Conservation (phyloP, 192 early-diverging fungal genomes). For the Backusella morwellensis region DNA sequence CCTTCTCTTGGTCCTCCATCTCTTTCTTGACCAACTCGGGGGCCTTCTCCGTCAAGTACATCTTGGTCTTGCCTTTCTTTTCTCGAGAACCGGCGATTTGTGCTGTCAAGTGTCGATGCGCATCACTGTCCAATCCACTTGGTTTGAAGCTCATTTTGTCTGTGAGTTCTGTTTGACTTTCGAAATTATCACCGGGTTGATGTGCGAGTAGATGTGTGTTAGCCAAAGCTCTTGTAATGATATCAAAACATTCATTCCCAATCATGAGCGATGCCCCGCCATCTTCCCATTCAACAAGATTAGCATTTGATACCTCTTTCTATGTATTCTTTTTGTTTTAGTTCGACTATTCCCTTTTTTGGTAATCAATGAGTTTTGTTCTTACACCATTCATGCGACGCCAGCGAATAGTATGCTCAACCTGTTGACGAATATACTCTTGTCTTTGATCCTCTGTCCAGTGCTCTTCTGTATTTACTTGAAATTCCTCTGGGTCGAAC, state of each 20-base stretch:
- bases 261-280: slow-evolving; percentile 68
- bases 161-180: slow-evolving; percentile 64
- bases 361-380: too few relatives aligned
- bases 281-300: slow-evolving; percentile 78
- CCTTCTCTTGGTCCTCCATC: slow-evolving; percentile 58
- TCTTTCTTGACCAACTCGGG: slow-evolving; percentile 62
- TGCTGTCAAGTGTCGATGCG: slow-evolving; percentile 65
- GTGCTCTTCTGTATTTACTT: too few relatives aligned
- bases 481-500: too few relatives aligned
- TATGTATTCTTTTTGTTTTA: neutral
- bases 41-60: slow-evolving; percentile 62
- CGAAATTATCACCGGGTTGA: slow-evolving; percentile 52
- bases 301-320: slow-evolving; percentile 70
- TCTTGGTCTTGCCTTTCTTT: slow-evolving; percentile 60
- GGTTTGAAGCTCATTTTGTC: slow-evolving; percentile 67
- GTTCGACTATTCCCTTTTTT: too few relatives aligned
- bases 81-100: slow-evolving; percentile 65
- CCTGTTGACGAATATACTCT: too few relatives aligned
- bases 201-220: slow-evolving; percentile 60
- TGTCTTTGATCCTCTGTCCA: too few relatives aligned
- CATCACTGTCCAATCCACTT: slow-evolving; percentile 47
- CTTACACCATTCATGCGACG: too few relatives aligned
- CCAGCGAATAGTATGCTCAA: too few relatives aligned
- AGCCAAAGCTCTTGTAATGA: slow-evolving; percentile 46
- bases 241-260: slow-evolving; percentile 74